Conservation (phyloP, 163 green algal species). For the Scenedesmus sp. region DNA sequence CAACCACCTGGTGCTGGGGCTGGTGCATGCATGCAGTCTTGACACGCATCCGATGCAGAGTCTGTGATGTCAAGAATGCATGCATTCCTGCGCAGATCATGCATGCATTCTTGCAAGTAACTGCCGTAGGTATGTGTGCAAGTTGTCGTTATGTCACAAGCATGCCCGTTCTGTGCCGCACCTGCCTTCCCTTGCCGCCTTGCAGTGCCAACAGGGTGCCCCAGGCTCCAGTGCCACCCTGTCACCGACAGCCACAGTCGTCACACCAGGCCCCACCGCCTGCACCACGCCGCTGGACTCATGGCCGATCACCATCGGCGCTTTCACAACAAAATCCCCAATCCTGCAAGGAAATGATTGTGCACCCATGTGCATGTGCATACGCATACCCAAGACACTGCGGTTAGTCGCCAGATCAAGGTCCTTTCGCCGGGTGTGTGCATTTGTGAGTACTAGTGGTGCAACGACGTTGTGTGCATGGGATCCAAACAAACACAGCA, state of each 20-base stretch:
- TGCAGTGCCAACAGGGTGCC: conserved; percentile 71
- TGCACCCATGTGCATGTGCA: neutral
- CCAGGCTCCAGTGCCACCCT: conserved; percentile 78
- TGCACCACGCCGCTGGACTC: conserved; percentile 70
- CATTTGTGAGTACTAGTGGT: no score
- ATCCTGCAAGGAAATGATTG: conserved; percentile 52
- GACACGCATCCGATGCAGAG: neutral
- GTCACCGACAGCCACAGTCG: conserved; percentile 62
- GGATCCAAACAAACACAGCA: no score
- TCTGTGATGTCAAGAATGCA: no score
- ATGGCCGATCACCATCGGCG: conserved; percentile 82
- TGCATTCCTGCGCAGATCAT: no score
- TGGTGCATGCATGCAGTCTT: neutral
- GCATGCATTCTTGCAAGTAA: no score
- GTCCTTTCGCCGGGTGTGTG: no score
- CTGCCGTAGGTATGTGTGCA: no score
- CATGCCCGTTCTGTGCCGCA: neutral
- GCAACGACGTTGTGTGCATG: no score
- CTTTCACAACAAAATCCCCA: conserved; percentile 70
- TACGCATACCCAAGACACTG: conserved; percentile 29
- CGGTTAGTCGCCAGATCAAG: neutral
- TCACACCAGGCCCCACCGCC: conserved; percentile 66
- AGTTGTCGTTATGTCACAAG: no score
- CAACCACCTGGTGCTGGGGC: neutral
- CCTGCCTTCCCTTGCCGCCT: conserved; percentile 14